These are phyloP conservation scores for Aspergillus conjunctus DNA, from an alignment of 495 filamentous ascomycete genomes.

Conservation along the genomic window DNA sequence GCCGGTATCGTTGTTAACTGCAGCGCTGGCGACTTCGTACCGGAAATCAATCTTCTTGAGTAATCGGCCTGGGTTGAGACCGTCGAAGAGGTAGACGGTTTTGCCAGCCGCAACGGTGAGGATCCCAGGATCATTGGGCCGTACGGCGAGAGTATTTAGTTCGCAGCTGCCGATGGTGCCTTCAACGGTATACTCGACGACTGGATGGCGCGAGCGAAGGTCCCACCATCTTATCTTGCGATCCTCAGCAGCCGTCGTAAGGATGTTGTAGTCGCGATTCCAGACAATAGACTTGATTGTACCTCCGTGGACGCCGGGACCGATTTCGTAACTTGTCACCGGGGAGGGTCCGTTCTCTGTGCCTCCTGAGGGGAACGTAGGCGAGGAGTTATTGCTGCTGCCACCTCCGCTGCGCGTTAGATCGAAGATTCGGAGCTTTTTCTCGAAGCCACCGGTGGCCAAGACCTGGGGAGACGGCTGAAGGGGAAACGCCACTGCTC, in stretches of 20 bases:
- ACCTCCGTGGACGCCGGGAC: conserved; percentile 75
- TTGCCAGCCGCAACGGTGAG: conserved; percentile 74
- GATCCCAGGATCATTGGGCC: conserved; percentile 47
- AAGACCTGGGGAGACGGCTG: conserved; percentile 74
- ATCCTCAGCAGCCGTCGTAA: conserved; percentile 89
- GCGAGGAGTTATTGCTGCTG: conserved; percentile 45
- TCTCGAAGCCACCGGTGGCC: conserved; percentile 92
- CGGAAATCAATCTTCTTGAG: conserved; percentile 74
- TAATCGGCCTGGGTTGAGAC: conserved; percentile 64
- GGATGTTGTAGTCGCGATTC: conserved; percentile 79
- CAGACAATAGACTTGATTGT: conserved; percentile 95
- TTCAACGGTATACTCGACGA: conserved; percentile 72
- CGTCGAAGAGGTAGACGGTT: conserved; percentile 88
- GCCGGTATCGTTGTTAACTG: conserved; percentile 75
- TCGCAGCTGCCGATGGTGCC: conserved; percentile 91
- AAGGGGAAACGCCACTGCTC: conserved; percentile 84
- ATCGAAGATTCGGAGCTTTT: conserved; percentile 95
- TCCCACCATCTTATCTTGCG: conserved; percentile 95
- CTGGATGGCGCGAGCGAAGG: conserved; percentile 68
- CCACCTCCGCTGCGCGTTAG: conserved; percentile 52
- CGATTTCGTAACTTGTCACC: conserved; percentile 77
- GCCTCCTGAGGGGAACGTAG: conserved; percentile 33
- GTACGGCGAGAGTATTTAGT: conserved; percentile 58
- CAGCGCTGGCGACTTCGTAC: conserved; percentile 87
- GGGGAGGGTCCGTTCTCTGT: conserved; percentile 41